Evolutionary conservation across 176 grass and related monocot genomes (phyloP).

Genomic region (Aegilops longissima): DNA sequence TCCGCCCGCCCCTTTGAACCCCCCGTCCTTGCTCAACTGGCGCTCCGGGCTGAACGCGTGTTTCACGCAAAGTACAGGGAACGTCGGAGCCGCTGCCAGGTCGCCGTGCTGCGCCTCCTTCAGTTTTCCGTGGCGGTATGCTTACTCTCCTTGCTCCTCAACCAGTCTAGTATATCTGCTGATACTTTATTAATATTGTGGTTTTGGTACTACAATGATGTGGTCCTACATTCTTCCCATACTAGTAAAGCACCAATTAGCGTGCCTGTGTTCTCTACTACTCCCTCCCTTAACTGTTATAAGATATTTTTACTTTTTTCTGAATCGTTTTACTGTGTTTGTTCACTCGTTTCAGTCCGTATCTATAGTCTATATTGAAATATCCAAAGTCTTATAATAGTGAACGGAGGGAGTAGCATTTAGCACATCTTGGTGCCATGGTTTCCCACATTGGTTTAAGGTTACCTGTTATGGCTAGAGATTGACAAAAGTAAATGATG

Average conservation of each 20-base stretch:
- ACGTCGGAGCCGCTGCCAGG: neutral
- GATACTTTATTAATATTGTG: neutral
- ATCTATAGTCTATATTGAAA: no score
- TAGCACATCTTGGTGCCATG: neutral
- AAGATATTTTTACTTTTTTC: no score
- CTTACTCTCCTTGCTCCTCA: neutral
- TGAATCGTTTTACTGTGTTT: no score
- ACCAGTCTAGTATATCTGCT: neutral
- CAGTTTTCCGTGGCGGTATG: neutral
- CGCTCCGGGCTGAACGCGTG: neutral
- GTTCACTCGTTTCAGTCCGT: no score
- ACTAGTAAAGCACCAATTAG: neutral
- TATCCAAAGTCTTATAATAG: no score
- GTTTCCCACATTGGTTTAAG: neutral
- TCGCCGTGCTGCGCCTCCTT: neutral
- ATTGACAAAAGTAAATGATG: neutral
- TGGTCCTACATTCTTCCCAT: neutral
- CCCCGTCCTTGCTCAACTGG: neutral
- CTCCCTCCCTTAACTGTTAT: no score
- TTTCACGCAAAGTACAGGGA: neutral
- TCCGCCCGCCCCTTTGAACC: neutral
- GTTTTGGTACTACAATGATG: neutral
- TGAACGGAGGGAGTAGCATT: neutral
- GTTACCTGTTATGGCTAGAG: neutral
- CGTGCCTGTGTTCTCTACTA: neutral